phyloP scores from a whole-genome alignment of 2,329 filamentous ascomycete species.

The Calonectria fujianensis region DNA sequence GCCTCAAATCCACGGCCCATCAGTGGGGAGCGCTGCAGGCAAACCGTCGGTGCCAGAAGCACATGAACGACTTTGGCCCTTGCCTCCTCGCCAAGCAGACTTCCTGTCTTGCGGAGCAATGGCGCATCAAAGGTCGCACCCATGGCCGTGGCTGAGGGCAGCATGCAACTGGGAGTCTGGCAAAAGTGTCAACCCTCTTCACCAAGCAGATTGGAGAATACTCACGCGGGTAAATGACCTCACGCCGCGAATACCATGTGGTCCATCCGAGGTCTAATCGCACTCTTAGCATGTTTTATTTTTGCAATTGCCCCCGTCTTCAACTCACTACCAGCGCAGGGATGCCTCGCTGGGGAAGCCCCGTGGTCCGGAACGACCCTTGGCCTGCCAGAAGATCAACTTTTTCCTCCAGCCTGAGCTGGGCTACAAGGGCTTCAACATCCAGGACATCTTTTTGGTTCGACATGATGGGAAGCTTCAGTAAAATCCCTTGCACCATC shows the following conservation, averaged over 20 bases:
- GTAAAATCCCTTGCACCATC: background rate
- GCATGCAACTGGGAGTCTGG: slow-evolving; percentile 7
- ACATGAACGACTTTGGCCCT: slow-evolving; percentile 79
- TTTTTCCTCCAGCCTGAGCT: slow-evolving; percentile 41
- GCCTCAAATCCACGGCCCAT: slow-evolving; percentile 64
- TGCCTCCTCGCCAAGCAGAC: slow-evolving; percentile 71
- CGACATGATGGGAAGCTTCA: background rate
- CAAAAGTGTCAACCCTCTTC: background rate
- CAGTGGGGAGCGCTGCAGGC: slow-evolving; percentile 63
- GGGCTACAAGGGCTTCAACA: slow-evolving; percentile 25
- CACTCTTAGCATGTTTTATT: background rate
- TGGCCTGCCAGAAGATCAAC: slow-evolving; percentile 38
- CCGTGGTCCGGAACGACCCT: slow-evolving; percentile 34
- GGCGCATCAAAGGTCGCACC: slow-evolving; percentile 78
- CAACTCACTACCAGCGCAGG: slow-evolving; percentile 27
- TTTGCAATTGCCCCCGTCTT: background rate
- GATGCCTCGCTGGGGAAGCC: slow-evolving; percentile 24
- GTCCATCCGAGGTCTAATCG: slow-evolving; percentile 42
- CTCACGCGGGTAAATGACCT: slow-evolving; percentile 42
- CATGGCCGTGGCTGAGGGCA: slow-evolving; percentile 59
- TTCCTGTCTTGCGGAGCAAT: slow-evolving; percentile 72
- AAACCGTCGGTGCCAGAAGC: slow-evolving; percentile 64
- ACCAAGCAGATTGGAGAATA: background rate
- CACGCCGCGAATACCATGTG: slow-evolving; percentile 44
- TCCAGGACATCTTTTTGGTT: slow-evolving; percentile 12